phyloP scores from a whole-genome alignment of 148 eudicot genomes.

The Arctostaphylos glauca region DNA sequence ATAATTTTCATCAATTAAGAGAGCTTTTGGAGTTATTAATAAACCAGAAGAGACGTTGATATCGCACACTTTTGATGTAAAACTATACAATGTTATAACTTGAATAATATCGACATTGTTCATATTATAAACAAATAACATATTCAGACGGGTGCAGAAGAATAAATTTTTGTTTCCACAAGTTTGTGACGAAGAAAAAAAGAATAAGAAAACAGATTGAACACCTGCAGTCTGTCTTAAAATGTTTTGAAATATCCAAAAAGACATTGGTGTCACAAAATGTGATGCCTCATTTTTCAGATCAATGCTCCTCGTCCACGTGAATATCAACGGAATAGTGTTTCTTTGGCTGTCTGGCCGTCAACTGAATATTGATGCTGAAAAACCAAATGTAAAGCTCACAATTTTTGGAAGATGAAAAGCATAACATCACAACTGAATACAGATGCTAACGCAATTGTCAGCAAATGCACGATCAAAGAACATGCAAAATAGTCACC shows the following conservation, averaged over 20 bases:
- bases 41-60: too few species aligned
- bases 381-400: not conserved
- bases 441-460: not conserved
- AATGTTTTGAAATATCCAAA: not conserved
- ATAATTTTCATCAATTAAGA: too few species aligned
- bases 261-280: not conserved
- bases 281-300: not conserved
- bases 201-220: not conserved
- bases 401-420: not conserved
- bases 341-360: constrained; percentile 3
- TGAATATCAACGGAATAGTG: not conserved
- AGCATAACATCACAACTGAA: not conserved
- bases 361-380: not conserved
- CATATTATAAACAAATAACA: not conserved
- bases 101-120: not conserved
- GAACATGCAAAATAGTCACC: too few species aligned
- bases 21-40: too few species aligned
- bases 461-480: not conserved
- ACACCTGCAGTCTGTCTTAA: not conserved
- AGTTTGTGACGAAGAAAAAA: not conserved
- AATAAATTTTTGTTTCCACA: not conserved
- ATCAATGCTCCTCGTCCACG: not conserved
- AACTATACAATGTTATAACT: not conserved
- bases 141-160: not conserved
- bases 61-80: not conserved